A percentile compares a stretch with the other conserved stretches of the same genome.
phyloP scores from a whole-genome alignment of 1,284 basidiomycete species.

The Sporisorium iseilematis-ciliati region DNA sequence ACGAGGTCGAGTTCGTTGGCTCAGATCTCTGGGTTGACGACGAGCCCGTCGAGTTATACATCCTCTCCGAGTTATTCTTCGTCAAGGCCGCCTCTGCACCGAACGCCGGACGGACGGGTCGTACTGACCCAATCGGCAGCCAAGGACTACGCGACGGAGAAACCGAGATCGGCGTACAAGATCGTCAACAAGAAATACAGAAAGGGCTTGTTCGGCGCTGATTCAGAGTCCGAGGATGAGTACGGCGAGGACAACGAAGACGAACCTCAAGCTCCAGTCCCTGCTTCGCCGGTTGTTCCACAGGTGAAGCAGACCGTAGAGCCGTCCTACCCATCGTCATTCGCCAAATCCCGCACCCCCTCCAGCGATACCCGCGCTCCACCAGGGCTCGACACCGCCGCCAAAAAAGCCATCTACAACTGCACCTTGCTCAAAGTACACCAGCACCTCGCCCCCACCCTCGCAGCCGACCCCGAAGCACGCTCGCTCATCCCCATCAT shows the following conservation, averaged over 20 bases:
- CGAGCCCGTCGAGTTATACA: constrained; percentile 10
- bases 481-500: constrained; percentile 34
- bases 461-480: constrained; percentile 25
- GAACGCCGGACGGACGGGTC: constrained; percentile 30
- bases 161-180: constrained; percentile 11
- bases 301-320: background rate
- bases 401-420: constrained; percentile 60
- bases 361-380: constrained; percentile 11
- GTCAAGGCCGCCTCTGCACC: constrained; percentile 9
- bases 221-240: constrained; percentile 58
- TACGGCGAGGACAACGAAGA: constrained; percentile 39
- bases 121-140: constrained; percentile 40
- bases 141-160: constrained; percentile 19
- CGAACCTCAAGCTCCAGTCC: constrained; percentile 1
- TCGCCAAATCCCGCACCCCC: constrained; percentile 23
- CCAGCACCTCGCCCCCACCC: constrained; percentile 44
- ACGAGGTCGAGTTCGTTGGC: constrained; percentile 35
- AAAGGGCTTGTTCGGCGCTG: constrained; percentile 35
- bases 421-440: constrained; percentile 64
- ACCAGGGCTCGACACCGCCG: constrained; percentile 50
- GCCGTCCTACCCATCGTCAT: constrained; percentile 36
- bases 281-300: background rate
- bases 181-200: constrained; percentile 29
- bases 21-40: constrained; percentile 16
- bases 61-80: background rate